Base-by-base conservation (phyloP, 495 filamentous ascomycete species). In the Hyaloscypha finlandica region DNA sequence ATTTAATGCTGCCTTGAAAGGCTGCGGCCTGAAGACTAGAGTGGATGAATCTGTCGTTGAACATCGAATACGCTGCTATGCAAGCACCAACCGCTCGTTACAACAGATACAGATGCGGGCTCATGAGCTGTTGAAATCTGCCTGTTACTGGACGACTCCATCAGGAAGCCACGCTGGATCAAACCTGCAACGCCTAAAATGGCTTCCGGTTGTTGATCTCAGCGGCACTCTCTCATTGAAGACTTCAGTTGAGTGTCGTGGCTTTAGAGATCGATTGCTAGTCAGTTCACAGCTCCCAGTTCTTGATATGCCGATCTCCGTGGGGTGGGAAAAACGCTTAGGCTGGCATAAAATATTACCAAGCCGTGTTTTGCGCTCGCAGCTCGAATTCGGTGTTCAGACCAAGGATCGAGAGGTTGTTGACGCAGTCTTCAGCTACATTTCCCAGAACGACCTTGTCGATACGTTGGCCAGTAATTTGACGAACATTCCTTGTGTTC, bases 291-390 rank as follows among this genome's bases (percentile, higher is more conserved):
- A 71, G 11, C 70, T 74, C 48, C 68, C 71, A 1, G 67, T 74
- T 20, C 16, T 74, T n/a, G 57, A 59, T 6, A 62, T 68, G 5
- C n/a, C 20, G 11, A 65, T 77, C 16, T 71, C 58, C 8, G 31
- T 1, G 2, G 54, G 62, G 14, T 79, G 77, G 77, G 72, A 70
- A 39, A 64, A 14, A 51, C 57, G 72, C 11, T 68, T 79, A 31
- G 77, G 74, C 22, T 78, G 76, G 77, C 39, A 71, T 32, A 33
- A 48, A 9, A 42, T 20, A 32, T 61, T 78, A n/a, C 66, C 71
- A 20, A 31, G 59, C 9, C 14, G 66, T 11, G 48, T 71, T 12
- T 58, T 79, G 20, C 59, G 71, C 8, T 45, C 29, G 31, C 77
- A 79, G 29, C 53, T 79, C 8, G 56, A 69, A 11, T 39, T 51